A percentile compares a stretch with the other conserved stretches of the same genome.
phyloP scores from a whole-genome alignment of 768 basidiomycete genomes.

The Myochromella boudieri region DNA sequence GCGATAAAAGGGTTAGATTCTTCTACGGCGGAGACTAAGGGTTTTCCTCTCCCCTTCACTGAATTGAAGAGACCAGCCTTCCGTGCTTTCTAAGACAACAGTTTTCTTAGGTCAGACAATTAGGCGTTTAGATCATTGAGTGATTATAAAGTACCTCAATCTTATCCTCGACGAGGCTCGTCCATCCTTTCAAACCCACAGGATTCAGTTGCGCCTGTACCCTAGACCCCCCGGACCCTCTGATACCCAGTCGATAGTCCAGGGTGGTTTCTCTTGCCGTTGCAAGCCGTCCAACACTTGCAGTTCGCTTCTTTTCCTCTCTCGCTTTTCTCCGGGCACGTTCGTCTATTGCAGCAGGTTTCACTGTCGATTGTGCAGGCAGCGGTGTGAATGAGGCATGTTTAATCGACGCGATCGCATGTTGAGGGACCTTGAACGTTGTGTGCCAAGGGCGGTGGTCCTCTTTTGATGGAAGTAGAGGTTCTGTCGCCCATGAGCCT shows the following conservation, averaged over 20 bases:
- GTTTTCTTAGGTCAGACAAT: not conserved
- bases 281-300: conserved; percentile 55
- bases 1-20: conserved; percentile 60
- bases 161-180: conserved; percentile 70
- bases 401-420: conserved; percentile 51
- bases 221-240: conserved; percentile 19
- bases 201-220: conserved; percentile 45
- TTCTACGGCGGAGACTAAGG: conserved; percentile 34
- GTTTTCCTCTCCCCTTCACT: conserved; percentile 63
- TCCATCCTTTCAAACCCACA: conserved; percentile 71
- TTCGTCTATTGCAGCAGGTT: conserved; percentile 28
- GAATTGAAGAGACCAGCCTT: conserved; percentile 67
- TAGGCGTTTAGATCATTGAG: conserved; percentile 12
- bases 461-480: conserved; percentile 53
- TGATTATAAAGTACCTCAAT: too few species aligned
- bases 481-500: conserved; percentile 48
- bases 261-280: conserved; percentile 70
- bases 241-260: conserved; percentile 72
- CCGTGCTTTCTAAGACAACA: conserved; percentile 51
- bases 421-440: conserved; percentile 60
- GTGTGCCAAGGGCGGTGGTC: conserved; percentile 72
- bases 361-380: conserved; percentile 16
- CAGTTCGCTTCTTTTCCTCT: conserved; percentile 50
- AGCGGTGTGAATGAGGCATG: conserved; percentile 44
- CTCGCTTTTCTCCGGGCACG: conserved; percentile 41